A percentile compares a stretch with the other conserved stretches of the same genome.
Conservation (phyloP, 1,284 basidiomycete genomes). For the Termitomyces sp. region DNA sequence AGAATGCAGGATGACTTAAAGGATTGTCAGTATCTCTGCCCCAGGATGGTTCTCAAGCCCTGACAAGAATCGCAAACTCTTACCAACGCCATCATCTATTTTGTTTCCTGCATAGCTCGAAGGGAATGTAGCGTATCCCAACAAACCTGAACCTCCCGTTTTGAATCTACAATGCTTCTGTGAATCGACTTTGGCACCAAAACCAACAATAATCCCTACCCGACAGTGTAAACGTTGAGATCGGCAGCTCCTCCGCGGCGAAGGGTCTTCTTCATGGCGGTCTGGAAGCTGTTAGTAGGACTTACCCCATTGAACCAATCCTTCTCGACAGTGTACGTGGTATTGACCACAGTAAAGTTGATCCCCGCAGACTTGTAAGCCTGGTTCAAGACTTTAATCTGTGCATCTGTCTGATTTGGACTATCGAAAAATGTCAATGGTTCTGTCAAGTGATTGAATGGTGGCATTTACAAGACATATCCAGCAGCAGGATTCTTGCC, state of each 20-base stretch:
- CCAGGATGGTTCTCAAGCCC: background rate
- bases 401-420: slow-evolving; percentile 29
- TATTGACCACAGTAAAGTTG: slow-evolving; percentile 33
- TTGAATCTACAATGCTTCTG: slow-evolving; percentile 12
- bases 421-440: slow-evolving; percentile 17
- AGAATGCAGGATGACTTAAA: slow-evolving; percentile 23
- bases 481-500: slow-evolving; percentile 8
- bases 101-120: slow-evolving; percentile 18
- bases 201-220: slow-evolving; percentile 37
- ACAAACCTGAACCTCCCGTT: slow-evolving; percentile 16
- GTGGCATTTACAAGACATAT: slow-evolving; percentile 8
- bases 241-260: slow-evolving; percentile 35
- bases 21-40: background rate
- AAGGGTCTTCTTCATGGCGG: slow-evolving; percentile 41
- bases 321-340: slow-evolving; percentile 36
- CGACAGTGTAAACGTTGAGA: slow-evolving; percentile 39
- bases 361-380: slow-evolving; percentile 36
- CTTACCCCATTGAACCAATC: slow-evolving; percentile 40
- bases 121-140: slow-evolving; percentile 32
- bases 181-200: slow-evolving; percentile 24
- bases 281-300: slow-evolving; percentile 32
- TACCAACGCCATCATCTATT: slow-evolving; percentile 28
- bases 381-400: slow-evolving; percentile 38
- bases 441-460: background rate
- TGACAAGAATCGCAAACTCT: background rate